Evolutionary conservation across 345 rosid species (phyloP).

Genomic region (Noccaea caerulescens): DNA sequence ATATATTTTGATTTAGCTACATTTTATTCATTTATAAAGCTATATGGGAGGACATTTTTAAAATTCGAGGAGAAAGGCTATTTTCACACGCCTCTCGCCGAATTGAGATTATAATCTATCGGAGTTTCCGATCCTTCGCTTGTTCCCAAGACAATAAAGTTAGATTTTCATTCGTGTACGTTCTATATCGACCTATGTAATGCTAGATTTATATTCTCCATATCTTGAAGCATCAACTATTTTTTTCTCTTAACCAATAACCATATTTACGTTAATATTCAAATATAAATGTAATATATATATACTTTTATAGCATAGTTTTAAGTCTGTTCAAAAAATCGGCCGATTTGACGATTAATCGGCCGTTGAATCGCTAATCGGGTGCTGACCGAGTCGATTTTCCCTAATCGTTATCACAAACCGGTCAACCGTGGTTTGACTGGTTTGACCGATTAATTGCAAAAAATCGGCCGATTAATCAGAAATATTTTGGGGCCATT

Average conservation of each 20-base stretch:
- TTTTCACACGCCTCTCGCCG: slow-evolving; percentile 39
- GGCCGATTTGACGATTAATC: too few species aligned
- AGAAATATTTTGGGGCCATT: too few species aligned
- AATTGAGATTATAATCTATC: slow-evolving; percentile 31
- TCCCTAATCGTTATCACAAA: too few species aligned
- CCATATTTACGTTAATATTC: too few species aligned
- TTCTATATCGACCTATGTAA: slow-evolving; percentile 18
- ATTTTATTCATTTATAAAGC: neutral
- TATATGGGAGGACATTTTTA: slow-evolving; percentile 3
- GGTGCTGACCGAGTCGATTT: too few species aligned
- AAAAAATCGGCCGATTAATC: too few species aligned
- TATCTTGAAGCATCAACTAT: slow-evolving; percentile 9
- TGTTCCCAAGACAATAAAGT: slow-evolving; percentile 40
- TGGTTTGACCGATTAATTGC: too few species aligned
- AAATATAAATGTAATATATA: too few species aligned
- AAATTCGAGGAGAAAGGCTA: slow-evolving; percentile 14
- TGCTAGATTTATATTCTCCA: slow-evolving; percentile 4
- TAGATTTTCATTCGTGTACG: slow-evolving; percentile 28
- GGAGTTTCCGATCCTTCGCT: slow-evolving; percentile 38
- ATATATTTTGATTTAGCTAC: neutral
- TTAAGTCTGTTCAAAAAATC: too few species aligned
- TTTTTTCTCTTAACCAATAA: neutral
- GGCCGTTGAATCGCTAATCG: too few species aligned
- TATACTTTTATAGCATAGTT: too few species aligned
- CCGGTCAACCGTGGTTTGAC: too few species aligned